Conservation (phyloP, 2,329 filamentous ascomycete genomes). For the Trichoderma koningii region DNA sequence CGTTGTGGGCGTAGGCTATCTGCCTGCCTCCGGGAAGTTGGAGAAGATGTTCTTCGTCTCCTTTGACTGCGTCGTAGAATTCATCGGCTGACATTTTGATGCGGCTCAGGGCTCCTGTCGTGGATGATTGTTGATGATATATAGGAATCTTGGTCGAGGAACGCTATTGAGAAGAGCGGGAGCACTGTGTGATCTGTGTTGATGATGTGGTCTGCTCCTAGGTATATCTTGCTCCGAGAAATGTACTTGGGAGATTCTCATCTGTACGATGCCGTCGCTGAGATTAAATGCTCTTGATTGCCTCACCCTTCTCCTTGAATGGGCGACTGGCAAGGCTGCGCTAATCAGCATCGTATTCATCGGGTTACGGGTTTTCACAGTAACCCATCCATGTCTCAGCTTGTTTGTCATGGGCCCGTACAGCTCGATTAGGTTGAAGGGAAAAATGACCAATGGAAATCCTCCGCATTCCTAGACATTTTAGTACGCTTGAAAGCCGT, state of each 20-base stretch:
- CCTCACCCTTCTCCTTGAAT: background rate
- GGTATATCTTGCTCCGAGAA: too few relatives aligned
- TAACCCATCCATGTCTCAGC: background rate
- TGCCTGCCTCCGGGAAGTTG: constrained; percentile 27
- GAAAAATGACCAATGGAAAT: background rate
- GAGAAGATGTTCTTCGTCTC: constrained; percentile 21
- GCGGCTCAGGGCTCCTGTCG: too few relatives aligned
- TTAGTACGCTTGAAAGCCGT: too few relatives aligned
- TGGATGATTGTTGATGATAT: background rate
- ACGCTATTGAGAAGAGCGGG: too few relatives aligned
- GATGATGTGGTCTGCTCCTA: too few relatives aligned
- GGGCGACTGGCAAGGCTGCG: background rate
- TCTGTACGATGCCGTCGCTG: too few relatives aligned
- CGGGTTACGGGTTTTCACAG: background rate
- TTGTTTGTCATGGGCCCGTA: background rate
- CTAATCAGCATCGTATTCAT: constrained; percentile 1
- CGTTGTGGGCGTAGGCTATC: constrained; percentile 33
- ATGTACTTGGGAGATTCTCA: too few relatives aligned
- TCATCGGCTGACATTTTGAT: background rate
- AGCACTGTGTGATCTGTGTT: too few relatives aligned
- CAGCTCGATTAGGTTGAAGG: background rate
- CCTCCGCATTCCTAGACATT: too few relatives aligned
- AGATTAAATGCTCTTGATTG: background rate
- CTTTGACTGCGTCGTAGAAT: background rate
- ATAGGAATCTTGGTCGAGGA: too few relatives aligned